phyloP scores from a whole-genome alignment of 139 green algal genomes.

The Ulvella scutata region DNA sequence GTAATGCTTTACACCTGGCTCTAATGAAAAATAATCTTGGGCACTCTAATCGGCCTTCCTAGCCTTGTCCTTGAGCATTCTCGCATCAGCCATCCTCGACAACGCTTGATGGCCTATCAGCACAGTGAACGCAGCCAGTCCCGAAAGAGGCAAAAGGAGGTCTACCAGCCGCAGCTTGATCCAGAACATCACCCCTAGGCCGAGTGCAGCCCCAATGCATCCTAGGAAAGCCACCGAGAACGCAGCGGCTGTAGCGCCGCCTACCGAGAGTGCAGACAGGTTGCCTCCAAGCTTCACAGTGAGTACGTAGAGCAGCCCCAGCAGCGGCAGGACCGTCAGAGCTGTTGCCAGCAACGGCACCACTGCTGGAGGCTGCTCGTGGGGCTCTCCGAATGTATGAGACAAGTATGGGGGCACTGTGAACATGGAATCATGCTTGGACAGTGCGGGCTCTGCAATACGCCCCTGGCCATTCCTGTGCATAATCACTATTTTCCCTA shows the following conservation, averaged over 20 bases:
- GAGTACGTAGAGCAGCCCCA: not conserved
- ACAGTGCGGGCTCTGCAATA: not conserved
- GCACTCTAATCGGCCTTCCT: not conserved
- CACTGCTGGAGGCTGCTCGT: not conserved
- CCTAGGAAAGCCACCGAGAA: not conserved
- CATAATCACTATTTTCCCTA: not conserved
- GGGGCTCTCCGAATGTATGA: not conserved
- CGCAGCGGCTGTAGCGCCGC: not conserved
- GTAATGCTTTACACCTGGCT: no score
- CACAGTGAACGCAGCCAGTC: not conserved
- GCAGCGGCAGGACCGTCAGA: not conserved
- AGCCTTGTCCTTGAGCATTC: not conserved
- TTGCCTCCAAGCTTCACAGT: not conserved
- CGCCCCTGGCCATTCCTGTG: not conserved
- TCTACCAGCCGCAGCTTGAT: not conserved
- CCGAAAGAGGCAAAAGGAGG: not conserved
- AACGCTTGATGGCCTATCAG: not conserved
- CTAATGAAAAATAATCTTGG: no score
- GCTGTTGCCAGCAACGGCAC: not conserved
- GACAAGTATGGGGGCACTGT: not conserved
- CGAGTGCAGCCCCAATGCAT: not conserved
- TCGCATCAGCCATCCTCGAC: not conserved
- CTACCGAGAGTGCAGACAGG: no score
- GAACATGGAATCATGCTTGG: not conserved
- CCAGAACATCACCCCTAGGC: not conserved